Conservation (phyloP, 345 rosid species). For the Syzygium oleosum region DNA sequence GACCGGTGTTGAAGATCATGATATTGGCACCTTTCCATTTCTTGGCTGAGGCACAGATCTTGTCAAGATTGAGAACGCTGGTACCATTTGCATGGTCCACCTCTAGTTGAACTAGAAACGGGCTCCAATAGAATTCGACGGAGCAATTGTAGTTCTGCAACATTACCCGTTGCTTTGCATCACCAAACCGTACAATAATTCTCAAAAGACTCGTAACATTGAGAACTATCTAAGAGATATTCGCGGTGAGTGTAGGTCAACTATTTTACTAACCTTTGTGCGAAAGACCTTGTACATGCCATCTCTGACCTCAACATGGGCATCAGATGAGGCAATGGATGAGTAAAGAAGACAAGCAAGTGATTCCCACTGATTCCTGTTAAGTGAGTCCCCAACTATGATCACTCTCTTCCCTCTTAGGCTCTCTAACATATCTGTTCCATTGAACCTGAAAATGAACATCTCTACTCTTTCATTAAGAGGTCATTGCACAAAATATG, state of each 20-base stretch:
- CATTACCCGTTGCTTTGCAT: not conserved
- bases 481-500: not conserved
- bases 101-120: slow-evolving; percentile 28
- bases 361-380: slow-evolving; percentile 54
- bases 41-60: slow-evolving; percentile 10
- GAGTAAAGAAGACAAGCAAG: slow-evolving; percentile 48
- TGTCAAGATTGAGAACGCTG: slow-evolving; percentile 30
- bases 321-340: slow-evolving; percentile 17
- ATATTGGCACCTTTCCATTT: slow-evolving; percentile 35
- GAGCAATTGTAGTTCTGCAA: slow-evolving; percentile 33
- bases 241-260: not conserved
- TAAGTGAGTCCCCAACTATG: slow-evolving; percentile 48
- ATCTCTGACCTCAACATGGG: slow-evolving; percentile 4
- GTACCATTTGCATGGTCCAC: slow-evolving; percentile 9
- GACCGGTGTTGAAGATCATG: slow-evolving; percentile 49
- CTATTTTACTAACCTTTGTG: slow-evolving; percentile 16
- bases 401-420: slow-evolving; percentile 43
- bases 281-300: slow-evolving; percentile 18
- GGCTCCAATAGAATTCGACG: slow-evolving; percentile 45
- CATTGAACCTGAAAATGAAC: slow-evolving; percentile 30
- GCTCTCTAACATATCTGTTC: slow-evolving; percentile 33
- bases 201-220: not conserved
- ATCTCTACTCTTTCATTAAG: not conserved
- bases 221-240: not conserved
- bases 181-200: not conserved